These are phyloP conservation scores for Talaromyces sp. DNA, from an alignment of 2,329 filamentous ascomycete species.

Conservation along the genomic window DNA sequence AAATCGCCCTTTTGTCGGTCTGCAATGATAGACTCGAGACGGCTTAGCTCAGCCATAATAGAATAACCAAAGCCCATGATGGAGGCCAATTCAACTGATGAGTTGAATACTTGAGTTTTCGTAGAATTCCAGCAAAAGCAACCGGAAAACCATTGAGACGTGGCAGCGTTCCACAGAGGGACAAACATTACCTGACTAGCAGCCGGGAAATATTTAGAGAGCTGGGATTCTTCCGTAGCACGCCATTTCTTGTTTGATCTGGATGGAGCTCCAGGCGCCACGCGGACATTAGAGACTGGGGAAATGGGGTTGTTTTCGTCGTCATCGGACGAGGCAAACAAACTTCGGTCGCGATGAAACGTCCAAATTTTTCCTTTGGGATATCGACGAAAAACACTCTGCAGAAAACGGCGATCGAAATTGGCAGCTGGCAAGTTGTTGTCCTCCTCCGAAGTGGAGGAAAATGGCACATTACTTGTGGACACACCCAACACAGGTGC, in stretches of 20 bases:
- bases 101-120: conserved; percentile 31
- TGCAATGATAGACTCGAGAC: conserved; percentile 36
- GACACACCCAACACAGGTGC: conserved; percentile 30
- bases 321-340: conserved; percentile 43
- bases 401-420: conserved; percentile 26
- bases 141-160: conserved; percentile 42
- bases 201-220: conserved; percentile 42
- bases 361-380: conserved; percentile 45
- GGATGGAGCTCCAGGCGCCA: conserved; percentile 16
- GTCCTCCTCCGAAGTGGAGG: conserved; percentile 23
- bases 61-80: conserved; percentile 36
- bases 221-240: conserved; percentile 30
- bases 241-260: conserved; percentile 22
- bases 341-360: conserved; percentile 38
- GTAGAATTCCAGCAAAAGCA: conserved; percentile 40
- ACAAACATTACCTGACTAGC: conserved; percentile 46
- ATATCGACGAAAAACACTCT: conserved; percentile 37
- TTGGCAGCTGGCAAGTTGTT: conserved; percentile 23
- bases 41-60: conserved; percentile 38
- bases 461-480: conserved; percentile 31
- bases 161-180: conserved; percentile 46
- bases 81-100: conserved; percentile 34
- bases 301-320: conserved; percentile 21
- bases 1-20: conserved; percentile 41
- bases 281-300: conserved; percentile 10